Conservation (phyloP, 83 land plant species). For the Isoetes engelmannii region DNA sequence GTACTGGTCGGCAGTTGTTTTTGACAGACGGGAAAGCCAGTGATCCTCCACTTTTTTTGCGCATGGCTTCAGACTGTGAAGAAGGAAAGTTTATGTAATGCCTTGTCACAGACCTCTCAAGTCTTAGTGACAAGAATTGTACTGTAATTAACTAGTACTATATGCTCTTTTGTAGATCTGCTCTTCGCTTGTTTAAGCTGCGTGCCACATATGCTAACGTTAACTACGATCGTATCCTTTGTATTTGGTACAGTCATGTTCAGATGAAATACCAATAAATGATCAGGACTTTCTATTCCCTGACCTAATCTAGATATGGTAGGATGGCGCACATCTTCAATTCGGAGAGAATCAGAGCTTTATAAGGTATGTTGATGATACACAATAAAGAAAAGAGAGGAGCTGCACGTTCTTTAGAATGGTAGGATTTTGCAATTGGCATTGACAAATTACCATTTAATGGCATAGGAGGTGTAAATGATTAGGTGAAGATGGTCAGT, state of each 20-base stretch:
- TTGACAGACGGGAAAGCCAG: constrained; percentile 27
- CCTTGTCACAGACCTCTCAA: too few relatives aligned
- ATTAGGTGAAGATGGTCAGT: too few relatives aligned
- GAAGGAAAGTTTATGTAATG: constrained; percentile 26
- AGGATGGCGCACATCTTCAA: constrained; percentile 7
- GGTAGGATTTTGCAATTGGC: too few relatives aligned
- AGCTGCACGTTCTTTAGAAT: too few relatives aligned
- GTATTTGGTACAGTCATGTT: neutral
- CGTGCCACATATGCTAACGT: constrained; percentile 8
- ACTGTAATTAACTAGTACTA: neutral
- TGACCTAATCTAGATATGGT: constrained; percentile 4
- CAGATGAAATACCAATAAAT: too few relatives aligned
- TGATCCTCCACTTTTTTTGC: constrained; percentile 23
- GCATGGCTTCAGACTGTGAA: constrained; percentile 26
- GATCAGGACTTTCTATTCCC: neutral
- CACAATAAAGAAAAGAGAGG: too few relatives aligned
- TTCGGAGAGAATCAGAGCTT: constrained; percentile 10
- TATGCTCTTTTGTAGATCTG: neutral
- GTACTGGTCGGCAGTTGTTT: constrained; percentile 22
- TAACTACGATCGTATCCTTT: constrained; percentile 11
- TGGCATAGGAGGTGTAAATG: too few relatives aligned
- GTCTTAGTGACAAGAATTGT: too few relatives aligned
- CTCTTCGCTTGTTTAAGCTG: neutral
- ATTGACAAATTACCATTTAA: too few relatives aligned
- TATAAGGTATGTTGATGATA: neutral